Percentiles rank a stretch among this genome's conserved stretches.
phyloP scores from a whole-genome alignment of 495 filamentous ascomycete species.

The Halenospora varia region DNA sequence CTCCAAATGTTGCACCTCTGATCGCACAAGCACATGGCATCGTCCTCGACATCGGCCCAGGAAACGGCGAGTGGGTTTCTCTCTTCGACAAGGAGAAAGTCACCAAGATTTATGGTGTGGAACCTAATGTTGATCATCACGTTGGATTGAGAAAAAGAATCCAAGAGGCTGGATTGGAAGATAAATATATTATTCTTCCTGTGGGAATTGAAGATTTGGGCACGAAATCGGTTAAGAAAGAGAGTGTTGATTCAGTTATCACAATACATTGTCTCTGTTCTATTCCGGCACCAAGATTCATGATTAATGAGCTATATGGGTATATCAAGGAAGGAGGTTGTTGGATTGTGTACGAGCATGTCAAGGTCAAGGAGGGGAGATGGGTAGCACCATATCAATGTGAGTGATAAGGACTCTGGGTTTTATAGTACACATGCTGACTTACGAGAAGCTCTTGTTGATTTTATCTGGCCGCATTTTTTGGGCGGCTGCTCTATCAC shows the following conservation, averaged over 20 bases:
- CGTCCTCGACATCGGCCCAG: conserved; percentile 41
- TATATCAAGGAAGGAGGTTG: conserved; percentile 62
- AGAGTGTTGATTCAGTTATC: conserved; percentile 62
- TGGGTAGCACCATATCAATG: conserved; percentile 46
- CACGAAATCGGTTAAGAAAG: conserved; percentile 40
- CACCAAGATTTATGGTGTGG: conserved; percentile 60
- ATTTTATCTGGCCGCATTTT: conserved; percentile 47
- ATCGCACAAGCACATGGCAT: conserved; percentile 26
- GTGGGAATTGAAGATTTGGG: conserved; percentile 54
- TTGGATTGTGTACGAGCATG: conserved; percentile 72
- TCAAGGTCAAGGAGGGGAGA: conserved; percentile 44
- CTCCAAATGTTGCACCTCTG: conserved; percentile 34
- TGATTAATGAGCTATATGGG: conserved; percentile 54
- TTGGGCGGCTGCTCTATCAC: conserved; percentile 57
- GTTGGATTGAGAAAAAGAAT: conserved; percentile 41
- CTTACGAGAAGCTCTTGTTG: conserved; percentile 30
- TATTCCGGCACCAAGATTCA: conserved; percentile 57
- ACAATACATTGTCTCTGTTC: conserved; percentile 69
- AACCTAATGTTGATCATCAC: conserved; percentile 60
- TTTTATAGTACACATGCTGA: conserved; percentile 33
- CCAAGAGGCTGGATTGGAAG: conserved; percentile 43
- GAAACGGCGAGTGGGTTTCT: conserved; percentile 41
- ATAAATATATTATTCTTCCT: conserved; percentile 61
- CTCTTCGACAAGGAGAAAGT: conserved; percentile 34
- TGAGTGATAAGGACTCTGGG: conserved; percentile 39